phyloP scores from a whole-genome alignment of 225 moss, liverwort and hornwort genomes.

The Bryoerythrophyllum caledonicum region DNA sequence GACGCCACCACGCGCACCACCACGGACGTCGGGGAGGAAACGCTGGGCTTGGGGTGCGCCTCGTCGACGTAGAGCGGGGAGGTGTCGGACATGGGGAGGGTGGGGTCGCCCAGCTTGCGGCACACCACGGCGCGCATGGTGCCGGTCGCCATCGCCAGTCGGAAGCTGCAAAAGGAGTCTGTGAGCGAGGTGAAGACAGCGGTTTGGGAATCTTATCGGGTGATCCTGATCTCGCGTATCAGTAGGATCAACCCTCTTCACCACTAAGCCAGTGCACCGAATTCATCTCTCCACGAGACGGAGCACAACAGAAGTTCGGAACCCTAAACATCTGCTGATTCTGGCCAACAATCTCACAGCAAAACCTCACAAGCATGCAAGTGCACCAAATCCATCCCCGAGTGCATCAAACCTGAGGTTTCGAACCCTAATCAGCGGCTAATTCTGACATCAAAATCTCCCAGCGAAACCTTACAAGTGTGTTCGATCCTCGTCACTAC shows the following conservation, averaged over 20 bases:
- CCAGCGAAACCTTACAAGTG: too few relatives aligned
- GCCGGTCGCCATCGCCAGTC: constrained; percentile 35
- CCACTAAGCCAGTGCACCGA: too few relatives aligned
- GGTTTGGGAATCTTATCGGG: too few relatives aligned
- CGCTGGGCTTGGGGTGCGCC: constrained; percentile 51
- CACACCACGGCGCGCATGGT: constrained; percentile 83
- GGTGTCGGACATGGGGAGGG: constrained; percentile 60
- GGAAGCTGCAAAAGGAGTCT: too few relatives aligned
- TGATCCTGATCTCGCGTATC: too few relatives aligned
- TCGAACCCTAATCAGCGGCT: neutral
- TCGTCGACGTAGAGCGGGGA: constrained; percentile 61
- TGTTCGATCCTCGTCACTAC: too few relatives aligned
- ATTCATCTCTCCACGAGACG: too few relatives aligned
- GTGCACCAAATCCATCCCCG: too few relatives aligned
- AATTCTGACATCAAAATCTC: neutral
- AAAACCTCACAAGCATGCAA: neutral
- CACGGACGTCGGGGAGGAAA: constrained; percentile 64
- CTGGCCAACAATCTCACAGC: neutral
- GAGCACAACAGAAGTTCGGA: neutral
- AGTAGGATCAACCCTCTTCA: too few relatives aligned
- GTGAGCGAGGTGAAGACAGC: too few relatives aligned
- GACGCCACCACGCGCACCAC: constrained; percentile 61
- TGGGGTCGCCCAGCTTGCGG: constrained; percentile 78
- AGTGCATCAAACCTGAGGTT: too few relatives aligned
- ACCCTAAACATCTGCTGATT: constrained; percentile 3